Conservation (phyloP, 2,329 filamentous ascomycete species). For the Fonsecaea multimorphosa region DNA sequence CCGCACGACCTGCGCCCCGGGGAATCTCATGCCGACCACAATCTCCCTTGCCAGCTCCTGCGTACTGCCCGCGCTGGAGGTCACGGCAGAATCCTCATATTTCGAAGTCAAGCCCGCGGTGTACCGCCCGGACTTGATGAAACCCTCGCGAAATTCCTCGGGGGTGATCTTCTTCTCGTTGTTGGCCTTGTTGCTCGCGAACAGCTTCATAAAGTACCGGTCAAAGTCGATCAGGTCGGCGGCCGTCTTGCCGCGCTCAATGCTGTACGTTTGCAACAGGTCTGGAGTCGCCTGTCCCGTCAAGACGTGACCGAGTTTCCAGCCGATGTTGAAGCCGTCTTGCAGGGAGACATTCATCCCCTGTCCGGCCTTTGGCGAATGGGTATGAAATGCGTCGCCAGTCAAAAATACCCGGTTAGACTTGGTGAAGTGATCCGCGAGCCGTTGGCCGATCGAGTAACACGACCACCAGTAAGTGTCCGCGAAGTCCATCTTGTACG, state of each 20-base stretch:
- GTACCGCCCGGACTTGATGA: slow-evolving; percentile 63
- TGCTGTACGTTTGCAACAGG: slow-evolving; percentile 60
- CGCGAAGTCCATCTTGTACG: slow-evolving; percentile 61
- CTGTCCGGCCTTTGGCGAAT: slow-evolving; percentile 74
- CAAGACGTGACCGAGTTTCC: slow-evolving; percentile 62
- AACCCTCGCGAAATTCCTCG: slow-evolving; percentile 62
- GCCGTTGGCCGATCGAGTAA: slow-evolving; percentile 73
- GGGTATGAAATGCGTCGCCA: slow-evolving; percentile 72
- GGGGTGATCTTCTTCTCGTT: slow-evolving; percentile 45
- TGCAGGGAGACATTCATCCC: slow-evolving; percentile 62
- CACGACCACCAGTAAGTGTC: slow-evolving; percentile 72
- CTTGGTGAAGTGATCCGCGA: slow-evolving; percentile 72
- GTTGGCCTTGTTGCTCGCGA: slow-evolving; percentile 51
- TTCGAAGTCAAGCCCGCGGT: slow-evolving; percentile 65
- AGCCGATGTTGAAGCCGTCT: slow-evolving; percentile 66
- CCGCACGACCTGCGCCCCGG: slow-evolving; percentile 64
- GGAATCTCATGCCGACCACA: slow-evolving; percentile 57
- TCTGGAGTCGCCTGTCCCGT: slow-evolving; percentile 51
- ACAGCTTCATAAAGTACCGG: slow-evolving; percentile 60
- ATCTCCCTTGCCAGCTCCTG: slow-evolving; percentile 48
- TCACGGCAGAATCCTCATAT: slow-evolving; percentile 61
- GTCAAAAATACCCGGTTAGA: slow-evolving; percentile 70
- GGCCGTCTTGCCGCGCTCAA: slow-evolving; percentile 60
- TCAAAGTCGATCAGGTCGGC: slow-evolving; percentile 68
- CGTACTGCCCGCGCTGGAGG: slow-evolving; percentile 44